phyloP scores from a whole-genome alignment of 2,329 filamentous ascomycete genomes.

The Zymoseptoria brevis region DNA sequence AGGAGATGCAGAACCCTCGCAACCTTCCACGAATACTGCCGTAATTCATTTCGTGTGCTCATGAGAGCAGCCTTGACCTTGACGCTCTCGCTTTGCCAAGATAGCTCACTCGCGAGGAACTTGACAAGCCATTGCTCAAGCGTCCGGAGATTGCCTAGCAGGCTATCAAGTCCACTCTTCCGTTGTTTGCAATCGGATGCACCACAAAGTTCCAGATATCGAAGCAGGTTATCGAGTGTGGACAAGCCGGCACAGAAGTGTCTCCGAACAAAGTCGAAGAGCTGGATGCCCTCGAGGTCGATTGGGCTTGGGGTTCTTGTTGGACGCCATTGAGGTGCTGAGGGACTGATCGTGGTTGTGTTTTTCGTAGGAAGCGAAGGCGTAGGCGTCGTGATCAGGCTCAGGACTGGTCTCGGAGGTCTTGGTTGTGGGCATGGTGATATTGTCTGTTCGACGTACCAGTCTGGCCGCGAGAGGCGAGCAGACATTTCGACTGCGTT shows the following conservation, averaged over 20 bases:
- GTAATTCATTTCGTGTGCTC: constrained; percentile 12
- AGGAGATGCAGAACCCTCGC: constrained; percentile 11
- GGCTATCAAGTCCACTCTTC: constrained; percentile 7
- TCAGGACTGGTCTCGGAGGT: neutral
- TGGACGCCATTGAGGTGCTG: neutral
- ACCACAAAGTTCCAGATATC: constrained; percentile 8
- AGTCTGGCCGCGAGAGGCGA: neutral
- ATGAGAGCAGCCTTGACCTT: constrained; percentile 10
- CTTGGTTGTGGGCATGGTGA: neutral
- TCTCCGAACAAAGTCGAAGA: constrained; percentile 11
- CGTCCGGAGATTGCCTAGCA: constrained; percentile 9
- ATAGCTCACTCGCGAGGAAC: constrained; percentile 7
- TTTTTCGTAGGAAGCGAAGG: neutral
- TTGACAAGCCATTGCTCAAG: constrained; percentile 13
- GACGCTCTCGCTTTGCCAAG: neutral
- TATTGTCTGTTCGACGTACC: neutral
- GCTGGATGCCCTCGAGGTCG: constrained; percentile 1
- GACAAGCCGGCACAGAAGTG: constrained; percentile 10
- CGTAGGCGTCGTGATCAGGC: neutral
- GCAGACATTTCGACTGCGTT: neutral
- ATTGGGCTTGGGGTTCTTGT: neutral
- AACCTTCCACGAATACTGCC: constrained; percentile 15
- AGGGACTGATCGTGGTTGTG: neutral
- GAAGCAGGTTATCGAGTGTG: constrained; percentile 10
- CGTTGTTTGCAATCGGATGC: constrained; percentile 5